phyloP scores from a whole-genome alignment of 2,329 filamentous ascomycete species.

The Fusarium proliferatum region DNA sequence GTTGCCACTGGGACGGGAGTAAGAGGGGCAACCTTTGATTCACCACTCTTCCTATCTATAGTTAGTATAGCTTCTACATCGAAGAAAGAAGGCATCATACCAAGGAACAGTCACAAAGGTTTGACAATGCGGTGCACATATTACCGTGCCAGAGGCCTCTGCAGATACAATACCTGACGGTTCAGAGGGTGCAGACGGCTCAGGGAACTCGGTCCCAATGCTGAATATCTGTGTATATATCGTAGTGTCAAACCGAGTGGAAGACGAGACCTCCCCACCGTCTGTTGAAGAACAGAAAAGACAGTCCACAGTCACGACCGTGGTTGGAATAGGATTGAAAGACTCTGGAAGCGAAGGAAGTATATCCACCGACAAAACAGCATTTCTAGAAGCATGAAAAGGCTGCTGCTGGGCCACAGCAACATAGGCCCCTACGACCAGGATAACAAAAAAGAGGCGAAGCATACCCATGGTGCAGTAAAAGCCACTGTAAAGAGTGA shows the following conservation, averaged over 20 bases:
- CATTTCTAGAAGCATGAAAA: conserved; percentile 7
- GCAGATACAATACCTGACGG: neutral
- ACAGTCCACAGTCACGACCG: conserved; percentile 31
- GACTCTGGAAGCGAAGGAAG: conserved; percentile 13
- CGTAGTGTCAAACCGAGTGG: neutral
- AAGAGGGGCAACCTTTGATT: conserved; percentile 12
- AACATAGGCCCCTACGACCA: conserved; percentile 12
- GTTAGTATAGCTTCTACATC: conserved; percentile 1
- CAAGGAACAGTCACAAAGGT: conserved; percentile 36
- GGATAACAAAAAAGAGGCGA: conserved; percentile 23
- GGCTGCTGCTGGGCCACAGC: conserved; percentile 4
- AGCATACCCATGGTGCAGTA: conserved; percentile 35
- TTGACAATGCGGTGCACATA: conserved; percentile 37
- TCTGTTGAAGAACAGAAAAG: conserved; percentile 27
- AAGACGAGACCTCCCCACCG: neutral
- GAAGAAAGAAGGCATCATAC: conserved; percentile 12
- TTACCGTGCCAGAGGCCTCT: conserved; percentile 26
- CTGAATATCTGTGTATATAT: neutral
- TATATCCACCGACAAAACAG: conserved; percentile 15
- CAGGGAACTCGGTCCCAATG: neutral
- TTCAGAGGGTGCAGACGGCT: neutral
- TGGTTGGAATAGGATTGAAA: conserved; percentile 8
- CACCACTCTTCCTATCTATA: conserved; percentile 15
- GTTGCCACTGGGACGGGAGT: conserved; percentile 20
- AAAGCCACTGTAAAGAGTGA: conserved; percentile 29